A percentile compares a stretch with the other conserved stretches of the same genome.
Evolutionary conservation across 805 yeast genomes (phyloP).

Genomic region (Schwanniomyces polymorphus): DNA sequence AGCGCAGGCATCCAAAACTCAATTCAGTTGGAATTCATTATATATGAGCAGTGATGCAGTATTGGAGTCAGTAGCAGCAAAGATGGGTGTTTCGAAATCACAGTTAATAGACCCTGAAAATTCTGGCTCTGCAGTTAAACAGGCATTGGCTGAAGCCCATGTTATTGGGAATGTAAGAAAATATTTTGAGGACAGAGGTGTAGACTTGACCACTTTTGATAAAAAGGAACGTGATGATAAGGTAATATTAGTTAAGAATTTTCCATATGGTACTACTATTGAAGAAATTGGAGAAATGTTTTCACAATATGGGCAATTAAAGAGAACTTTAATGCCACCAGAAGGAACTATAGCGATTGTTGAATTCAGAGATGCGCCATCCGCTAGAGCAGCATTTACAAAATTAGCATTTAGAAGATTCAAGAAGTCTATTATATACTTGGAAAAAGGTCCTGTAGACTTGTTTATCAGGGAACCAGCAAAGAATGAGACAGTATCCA

Average conservation of each 20-base stretch:
- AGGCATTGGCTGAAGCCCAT: slow-evolving; percentile 96
- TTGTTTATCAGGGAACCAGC: slow-evolving; percentile 65
- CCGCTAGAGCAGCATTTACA: slow-evolving; percentile 87
- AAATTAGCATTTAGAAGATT: slow-evolving; percentile 85
- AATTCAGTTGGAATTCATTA: slow-evolving; percentile 93
- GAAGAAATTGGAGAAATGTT: slow-evolving; percentile 84
- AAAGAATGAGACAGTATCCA: slow-evolving; percentile 28
- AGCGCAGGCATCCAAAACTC: slow-evolving; percentile 79
- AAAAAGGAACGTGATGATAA: slow-evolving; percentile 74
- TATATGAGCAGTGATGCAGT: slow-evolving; percentile 92
- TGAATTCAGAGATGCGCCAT: slow-evolving; percentile 78
- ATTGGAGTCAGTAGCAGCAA: slow-evolving; percentile 81
- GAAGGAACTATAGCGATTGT: slow-evolving; percentile 95
- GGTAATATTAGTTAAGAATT: slow-evolving; percentile 81
- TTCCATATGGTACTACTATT: slow-evolving; percentile 81
- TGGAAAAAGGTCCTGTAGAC: slow-evolving; percentile 92
- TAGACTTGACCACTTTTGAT: slow-evolving; percentile 73
- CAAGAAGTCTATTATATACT: slow-evolving; percentile 80
- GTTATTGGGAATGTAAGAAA: slow-evolving; percentile 88
- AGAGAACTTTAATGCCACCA: slow-evolving; percentile 88
- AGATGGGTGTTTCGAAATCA: slow-evolving; percentile 79
- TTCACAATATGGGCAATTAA: slow-evolving; percentile 73
- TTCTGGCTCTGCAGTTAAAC: slow-evolving; percentile 88
- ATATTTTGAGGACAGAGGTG: slow-evolving; percentile 82
- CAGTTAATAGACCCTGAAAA: slow-evolving; percentile 86